phyloP scores from a whole-genome alignment of 2,329 filamentous ascomycete genomes.

The Fusarium gaditjirri region DNA sequence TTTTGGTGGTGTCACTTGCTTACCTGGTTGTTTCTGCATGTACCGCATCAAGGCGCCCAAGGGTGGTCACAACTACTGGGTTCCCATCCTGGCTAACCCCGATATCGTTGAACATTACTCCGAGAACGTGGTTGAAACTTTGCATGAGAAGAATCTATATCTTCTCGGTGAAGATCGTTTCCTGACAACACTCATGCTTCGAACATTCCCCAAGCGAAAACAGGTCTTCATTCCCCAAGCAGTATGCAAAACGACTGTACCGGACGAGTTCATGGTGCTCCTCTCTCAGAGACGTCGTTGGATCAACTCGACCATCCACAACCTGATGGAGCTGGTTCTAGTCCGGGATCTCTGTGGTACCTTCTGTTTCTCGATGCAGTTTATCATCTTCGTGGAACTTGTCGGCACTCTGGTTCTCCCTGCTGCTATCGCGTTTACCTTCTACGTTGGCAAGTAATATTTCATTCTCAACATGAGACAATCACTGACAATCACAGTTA shows the following conservation, averaged over 20 bases:
- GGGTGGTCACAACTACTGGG: constrained; percentile 99
- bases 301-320: constrained; percentile 99
- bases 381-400: constrained; percentile 94
- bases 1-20: constrained; percentile 98
- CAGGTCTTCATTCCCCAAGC: constrained; percentile 98
- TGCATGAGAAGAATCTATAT: constrained; percentile 97
- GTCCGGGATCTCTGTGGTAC: constrained; percentile 97
- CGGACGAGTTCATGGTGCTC: constrained; percentile 90
- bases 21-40: constrained; percentile 99
- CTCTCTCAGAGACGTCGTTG: constrained; percentile 95
- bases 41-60: constrained; percentile 99
- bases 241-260: constrained; percentile 98
- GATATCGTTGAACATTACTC: constrained; percentile 99
- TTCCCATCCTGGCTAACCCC: constrained; percentile 96
- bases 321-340: constrained; percentile 95
- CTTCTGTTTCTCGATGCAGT: constrained; percentile 99
- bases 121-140: constrained; percentile 96
- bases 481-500: constrained; percentile 62
- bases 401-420: constrained; percentile 94
- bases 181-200: constrained; percentile 95
- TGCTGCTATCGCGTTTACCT: constrained; percentile 95
- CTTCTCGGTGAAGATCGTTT: constrained; percentile 94
- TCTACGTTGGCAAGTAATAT: constrained; percentile 84
- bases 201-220: constrained; percentile 98
- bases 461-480: neutral